phyloP scores from a whole-genome alignment of 177 flowering plant genomes.

The Vitis hybrid region DNA sequence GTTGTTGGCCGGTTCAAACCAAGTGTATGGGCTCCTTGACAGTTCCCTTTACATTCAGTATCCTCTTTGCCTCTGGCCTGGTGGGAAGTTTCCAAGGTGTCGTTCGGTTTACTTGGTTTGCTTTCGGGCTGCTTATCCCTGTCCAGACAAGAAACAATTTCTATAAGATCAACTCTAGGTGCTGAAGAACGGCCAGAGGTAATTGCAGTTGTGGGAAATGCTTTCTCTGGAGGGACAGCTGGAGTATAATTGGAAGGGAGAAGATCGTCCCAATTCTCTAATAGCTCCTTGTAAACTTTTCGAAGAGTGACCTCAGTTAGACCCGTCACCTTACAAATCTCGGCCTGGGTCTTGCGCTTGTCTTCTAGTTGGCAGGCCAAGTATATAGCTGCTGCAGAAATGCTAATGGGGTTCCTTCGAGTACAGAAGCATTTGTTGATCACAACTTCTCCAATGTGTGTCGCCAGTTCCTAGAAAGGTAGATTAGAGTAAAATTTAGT shows the following conservation, averaged over 20 bases:
- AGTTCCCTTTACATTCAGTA: constrained; percentile 31
- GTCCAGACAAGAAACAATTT: constrained; percentile 35
- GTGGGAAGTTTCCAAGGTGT: constrained; percentile 24
- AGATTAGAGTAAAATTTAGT: not conserved
- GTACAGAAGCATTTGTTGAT: constrained; percentile 99
- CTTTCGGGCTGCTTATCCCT: constrained; percentile 44
- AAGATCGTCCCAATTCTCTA: constrained; percentile 95
- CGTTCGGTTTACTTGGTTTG: constrained; percentile 35
- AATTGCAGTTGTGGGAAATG: constrained; percentile 84
- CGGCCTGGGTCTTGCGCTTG: constrained; percentile 96
- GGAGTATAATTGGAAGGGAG: constrained; percentile 94
- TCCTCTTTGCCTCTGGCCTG: constrained; percentile 40
- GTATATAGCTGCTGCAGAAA: constrained; percentile 96
- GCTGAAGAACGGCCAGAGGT: constrained; percentile 60
- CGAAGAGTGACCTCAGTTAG: constrained; percentile 96
- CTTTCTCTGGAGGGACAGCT: constrained; percentile 95
- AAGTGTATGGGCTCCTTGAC: constrained; percentile 10
- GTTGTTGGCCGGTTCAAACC: constrained; percentile 22
- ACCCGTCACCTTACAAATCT: constrained; percentile 97
- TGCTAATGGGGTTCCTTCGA: constrained; percentile 94
- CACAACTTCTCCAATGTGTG: constrained; percentile 98
- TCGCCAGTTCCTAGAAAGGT: constrained; percentile 72
- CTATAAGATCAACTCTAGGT: constrained; percentile 47
- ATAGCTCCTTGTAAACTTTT: constrained; percentile 90
- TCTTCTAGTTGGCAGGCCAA: constrained; percentile 94